Percentiles rank a stretch among this genome's conserved stretches.
Evolutionary conservation across 345 rosid species (phyloP).

Genomic region (Populus euphratica): DNA sequence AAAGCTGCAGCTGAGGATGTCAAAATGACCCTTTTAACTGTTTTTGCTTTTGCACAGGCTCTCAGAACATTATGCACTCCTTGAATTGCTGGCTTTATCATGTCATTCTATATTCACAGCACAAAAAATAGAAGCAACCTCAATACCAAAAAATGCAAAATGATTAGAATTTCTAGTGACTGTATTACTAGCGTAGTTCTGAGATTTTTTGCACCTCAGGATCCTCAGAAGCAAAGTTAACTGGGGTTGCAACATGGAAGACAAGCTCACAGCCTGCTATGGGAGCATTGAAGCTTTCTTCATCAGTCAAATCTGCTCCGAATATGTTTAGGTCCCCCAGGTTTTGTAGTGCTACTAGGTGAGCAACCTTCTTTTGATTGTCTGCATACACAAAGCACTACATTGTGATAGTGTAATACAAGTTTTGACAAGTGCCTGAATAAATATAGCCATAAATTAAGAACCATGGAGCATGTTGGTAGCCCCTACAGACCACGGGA

Average conservation of each 20-base stretch:
- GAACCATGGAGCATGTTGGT: neutral
- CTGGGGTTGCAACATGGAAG: constrained; percentile 92
- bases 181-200: neutral
- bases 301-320: constrained; percentile 65
- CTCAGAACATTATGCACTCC: constrained; percentile 76
- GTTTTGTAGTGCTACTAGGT: constrained; percentile 45
- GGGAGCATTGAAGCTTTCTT: constrained; percentile 57
- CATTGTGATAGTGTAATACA: neutral
- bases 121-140: neutral
- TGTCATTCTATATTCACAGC: constrained; percentile 51
- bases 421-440: too few relatives aligned
- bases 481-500: neutral
- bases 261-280: constrained; percentile 59
- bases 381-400: constrained; percentile 32
- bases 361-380: constrained; percentile 56
- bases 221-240: constrained; percentile 72
- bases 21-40: constrained; percentile 69
- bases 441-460: neutral
- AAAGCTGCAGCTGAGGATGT: constrained; percentile 94
- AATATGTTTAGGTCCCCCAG: constrained; percentile 66
- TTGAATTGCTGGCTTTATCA: constrained; percentile 84
- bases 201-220: constrained; percentile 55
- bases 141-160: neutral
- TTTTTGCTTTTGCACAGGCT: constrained; percentile 56
- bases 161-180: neutral